A percentile compares a stretch with the other conserved stretches of the same genome.
Conservation (phyloP, 2,329 filamentous ascomycete species). For the Lachnellula suecica region DNA sequence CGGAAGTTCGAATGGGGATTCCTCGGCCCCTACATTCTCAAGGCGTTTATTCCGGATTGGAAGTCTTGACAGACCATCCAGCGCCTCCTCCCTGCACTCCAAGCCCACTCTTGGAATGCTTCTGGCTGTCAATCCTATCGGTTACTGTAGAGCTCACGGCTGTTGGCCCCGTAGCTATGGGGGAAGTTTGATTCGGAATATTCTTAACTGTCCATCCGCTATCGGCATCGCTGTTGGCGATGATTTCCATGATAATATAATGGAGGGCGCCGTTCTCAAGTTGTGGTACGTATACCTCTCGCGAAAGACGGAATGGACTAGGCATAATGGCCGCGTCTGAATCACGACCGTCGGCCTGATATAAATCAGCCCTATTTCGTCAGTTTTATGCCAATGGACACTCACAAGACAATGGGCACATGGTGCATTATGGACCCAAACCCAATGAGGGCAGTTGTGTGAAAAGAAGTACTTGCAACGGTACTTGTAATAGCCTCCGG, state of each 20-base stretch:
- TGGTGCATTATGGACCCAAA: slow-evolving; percentile 50
- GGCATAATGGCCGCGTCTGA: slow-evolving; percentile 33
- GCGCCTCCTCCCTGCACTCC: slow-evolving; percentile 6
- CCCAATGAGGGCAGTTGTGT: slow-evolving; percentile 53
- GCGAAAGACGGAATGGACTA: slow-evolving; percentile 30
- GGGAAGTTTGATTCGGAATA: slow-evolving; percentile 16
- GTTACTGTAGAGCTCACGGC: slow-evolving; percentile 17
- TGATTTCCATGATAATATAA: slow-evolving; percentile 48
- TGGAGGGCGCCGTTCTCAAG: slow-evolving; percentile 45
- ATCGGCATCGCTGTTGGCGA: slow-evolving; percentile 32
- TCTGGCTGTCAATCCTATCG: slow-evolving; percentile 18
- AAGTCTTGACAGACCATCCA: slow-evolving; percentile 8
- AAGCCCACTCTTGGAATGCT: slow-evolving; percentile 13
- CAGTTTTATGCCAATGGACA: slow-evolving; percentile 9
- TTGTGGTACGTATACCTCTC: slow-evolving; percentile 46
- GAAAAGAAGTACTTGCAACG: slow-evolving; percentile 55
- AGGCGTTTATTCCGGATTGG: slow-evolving; percentile 5
- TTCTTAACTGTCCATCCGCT: slow-evolving; percentile 31
- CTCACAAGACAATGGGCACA: slow-evolving; percentile 52
- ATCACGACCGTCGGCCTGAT: slow-evolving; percentile 50
- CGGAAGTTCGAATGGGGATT: not conserved
- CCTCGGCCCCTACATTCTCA: not conserved
- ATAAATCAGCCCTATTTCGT: slow-evolving; percentile 9
- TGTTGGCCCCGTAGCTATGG: slow-evolving; percentile 22
- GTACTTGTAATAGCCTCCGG: slow-evolving; percentile 46